Conservation (phyloP, 148 eudicot species). For the Pouteria glomerata region DNA sequence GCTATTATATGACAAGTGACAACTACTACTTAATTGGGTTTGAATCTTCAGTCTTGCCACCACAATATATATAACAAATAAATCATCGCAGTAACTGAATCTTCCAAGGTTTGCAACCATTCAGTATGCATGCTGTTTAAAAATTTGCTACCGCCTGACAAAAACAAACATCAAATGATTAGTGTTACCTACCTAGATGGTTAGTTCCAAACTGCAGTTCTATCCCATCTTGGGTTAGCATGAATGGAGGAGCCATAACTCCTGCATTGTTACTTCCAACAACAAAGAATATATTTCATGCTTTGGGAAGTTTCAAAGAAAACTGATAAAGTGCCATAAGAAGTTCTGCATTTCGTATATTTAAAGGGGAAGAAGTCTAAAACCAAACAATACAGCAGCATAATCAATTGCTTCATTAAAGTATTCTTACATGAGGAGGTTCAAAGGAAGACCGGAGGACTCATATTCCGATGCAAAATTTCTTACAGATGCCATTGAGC, state of each 20-base stretch:
- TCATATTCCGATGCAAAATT: conserved; percentile 70
- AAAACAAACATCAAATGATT: neutral
- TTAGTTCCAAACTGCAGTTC: conserved; percentile 90
- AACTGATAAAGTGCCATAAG: neutral
- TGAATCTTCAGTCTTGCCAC: no score
- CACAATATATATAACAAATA: neutral
- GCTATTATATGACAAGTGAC: neutral
- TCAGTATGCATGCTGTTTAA: no score
- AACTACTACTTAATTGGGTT: no score
- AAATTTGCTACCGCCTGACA: neutral
- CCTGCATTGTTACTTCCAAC: conserved; percentile 90
- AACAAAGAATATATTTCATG: conserved; percentile 5
- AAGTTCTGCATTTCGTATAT: neutral
- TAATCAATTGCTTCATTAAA: neutral
- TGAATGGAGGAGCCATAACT: conserved; percentile 75
- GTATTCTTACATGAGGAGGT: conserved; percentile 74
- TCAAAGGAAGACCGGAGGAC: conserved; percentile 54
- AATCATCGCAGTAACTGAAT: neutral
- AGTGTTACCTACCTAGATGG: conserved; percentile 55
- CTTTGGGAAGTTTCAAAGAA: neutral
- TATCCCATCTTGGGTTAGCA: conserved; percentile 65
- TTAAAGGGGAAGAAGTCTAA: neutral
- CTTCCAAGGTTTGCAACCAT: neutral
- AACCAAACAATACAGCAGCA: neutral
- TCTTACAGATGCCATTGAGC: conserved; percentile 66